phyloP scores from a whole-genome alignment of 148 eudicot species.

The Rhododendron kiyosumense region DNA sequence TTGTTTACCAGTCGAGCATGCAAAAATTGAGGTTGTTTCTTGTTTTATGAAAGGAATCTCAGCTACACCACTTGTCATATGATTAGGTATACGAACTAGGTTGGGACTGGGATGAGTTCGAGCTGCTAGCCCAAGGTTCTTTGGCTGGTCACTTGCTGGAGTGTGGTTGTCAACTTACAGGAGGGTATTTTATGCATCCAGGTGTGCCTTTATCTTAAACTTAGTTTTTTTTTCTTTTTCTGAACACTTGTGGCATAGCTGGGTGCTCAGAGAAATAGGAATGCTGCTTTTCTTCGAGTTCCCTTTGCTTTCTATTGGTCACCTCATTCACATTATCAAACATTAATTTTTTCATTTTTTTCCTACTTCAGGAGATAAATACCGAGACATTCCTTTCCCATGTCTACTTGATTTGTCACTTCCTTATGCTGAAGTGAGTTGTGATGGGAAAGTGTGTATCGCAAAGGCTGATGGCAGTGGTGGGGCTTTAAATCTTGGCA shows the following conservation, averaged over 20 bases:
- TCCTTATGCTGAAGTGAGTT: conserved; percentile 83
- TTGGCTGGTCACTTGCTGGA: conserved; percentile 96
- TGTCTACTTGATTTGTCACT: conserved; percentile 71
- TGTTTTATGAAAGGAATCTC: not conserved
- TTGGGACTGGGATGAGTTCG: conserved; percentile 88
- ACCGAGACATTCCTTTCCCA: conserved; percentile 58
- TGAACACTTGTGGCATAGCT: not conserved
- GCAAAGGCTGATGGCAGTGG: conserved; percentile 83
- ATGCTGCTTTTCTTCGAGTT: not conserved
- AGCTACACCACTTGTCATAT: not conserved
- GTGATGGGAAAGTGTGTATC: conserved; percentile 63
- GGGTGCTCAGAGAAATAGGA: not conserved
- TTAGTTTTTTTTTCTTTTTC: not conserved
- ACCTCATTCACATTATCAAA: not conserved
- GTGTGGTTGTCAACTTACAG: conserved; percentile 98
- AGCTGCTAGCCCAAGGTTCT: conserved; percentile 77
- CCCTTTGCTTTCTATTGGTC: not conserved
- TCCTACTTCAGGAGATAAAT: conserved; percentile 56
- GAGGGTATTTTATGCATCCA: conserved; percentile 98
- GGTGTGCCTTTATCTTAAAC: conserved; percentile 29
- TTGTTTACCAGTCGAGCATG: not conserved
- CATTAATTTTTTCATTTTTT: not conserved
- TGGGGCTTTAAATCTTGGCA: conserved; percentile 68
- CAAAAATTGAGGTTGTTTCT: not conserved
- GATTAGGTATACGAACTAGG: conserved; percentile 90